Evolutionary conservation across 441 rosid species (phyloP).

Genomic region (Erodium texanum): DNA sequence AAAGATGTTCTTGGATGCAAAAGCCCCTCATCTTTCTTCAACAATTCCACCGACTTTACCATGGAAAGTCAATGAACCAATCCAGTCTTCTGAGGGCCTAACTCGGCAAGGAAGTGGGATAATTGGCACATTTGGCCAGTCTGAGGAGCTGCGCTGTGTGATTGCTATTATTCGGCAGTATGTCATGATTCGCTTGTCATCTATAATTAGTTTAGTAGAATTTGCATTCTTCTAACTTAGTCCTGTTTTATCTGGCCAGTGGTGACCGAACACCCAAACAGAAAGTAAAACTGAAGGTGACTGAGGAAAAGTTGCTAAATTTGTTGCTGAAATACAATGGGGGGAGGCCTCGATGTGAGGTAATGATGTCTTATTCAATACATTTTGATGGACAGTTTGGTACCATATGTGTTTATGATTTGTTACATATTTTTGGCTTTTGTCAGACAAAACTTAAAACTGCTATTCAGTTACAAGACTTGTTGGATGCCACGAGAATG

Average conservation of each 20-base stretch:
- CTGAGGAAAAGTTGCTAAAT: constrained; percentile 91
- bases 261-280: constrained; percentile 99
- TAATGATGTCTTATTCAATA: constrained; percentile 23
- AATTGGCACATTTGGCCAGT: constrained; percentile 91
- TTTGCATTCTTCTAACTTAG: constrained; percentile 18
- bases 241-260: constrained; percentile 36
- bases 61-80: constrained; percentile 87
- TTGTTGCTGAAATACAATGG: constrained; percentile 98
- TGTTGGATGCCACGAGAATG: constrained; percentile 94
- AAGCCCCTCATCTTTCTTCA: constrained; percentile 98
- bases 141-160: constrained; percentile 98
- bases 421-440: constrained; percentile 4
- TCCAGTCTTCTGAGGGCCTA: constrained; percentile 78
- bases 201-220: constrained; percentile 6
- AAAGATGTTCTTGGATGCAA: constrained; percentile 96
- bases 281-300: constrained; percentile 97
- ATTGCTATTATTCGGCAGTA: constrained; percentile 95
- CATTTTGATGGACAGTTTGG: background rate
- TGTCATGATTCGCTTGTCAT: constrained; percentile 25
- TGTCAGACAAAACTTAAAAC: constrained; percentile 95
- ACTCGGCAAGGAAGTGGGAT: constrained; percentile 99
- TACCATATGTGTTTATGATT: background rate
- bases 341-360: constrained; percentile 95
- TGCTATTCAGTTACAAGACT: constrained; percentile 97
- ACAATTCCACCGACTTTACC: constrained; percentile 86